These are phyloP conservation scores for Avena insularis DNA, from an alignment of 176 grass and related monocot genomes.

Conservation along the genomic window DNA sequence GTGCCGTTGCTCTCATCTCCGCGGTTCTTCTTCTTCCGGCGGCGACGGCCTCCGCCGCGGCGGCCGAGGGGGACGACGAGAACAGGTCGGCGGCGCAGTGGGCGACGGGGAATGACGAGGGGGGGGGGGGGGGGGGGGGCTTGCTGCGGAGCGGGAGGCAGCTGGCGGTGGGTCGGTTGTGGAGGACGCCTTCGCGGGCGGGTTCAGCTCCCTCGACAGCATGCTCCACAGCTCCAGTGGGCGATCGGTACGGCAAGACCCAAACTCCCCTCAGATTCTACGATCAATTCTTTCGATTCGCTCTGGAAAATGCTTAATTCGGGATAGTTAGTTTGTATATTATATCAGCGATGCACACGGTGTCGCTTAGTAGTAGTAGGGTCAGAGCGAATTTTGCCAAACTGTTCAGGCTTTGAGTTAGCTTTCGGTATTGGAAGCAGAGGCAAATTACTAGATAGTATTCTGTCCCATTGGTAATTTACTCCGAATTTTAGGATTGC, in stretches of 20 bases:
- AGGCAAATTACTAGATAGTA: background rate
- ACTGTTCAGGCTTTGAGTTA: background rate
- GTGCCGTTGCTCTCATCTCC: background rate
- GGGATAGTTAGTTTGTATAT: background rate
- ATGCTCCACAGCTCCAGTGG: conserved; percentile 77
- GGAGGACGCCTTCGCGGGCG: conserved; percentile 76
- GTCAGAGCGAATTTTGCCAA: background rate
- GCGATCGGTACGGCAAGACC: conserved; percentile 65
- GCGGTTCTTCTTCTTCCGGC: background rate
- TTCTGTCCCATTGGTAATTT: background rate
- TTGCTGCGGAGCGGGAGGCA: conserved; percentile 33
- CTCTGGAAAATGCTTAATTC: background rate
- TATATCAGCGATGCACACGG: background rate
- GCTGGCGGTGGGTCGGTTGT: conserved; percentile 28
- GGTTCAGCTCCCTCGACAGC: conserved; percentile 87
- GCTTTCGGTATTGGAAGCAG: background rate
- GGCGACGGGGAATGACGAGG: conserved; percentile 56
- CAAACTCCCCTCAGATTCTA: conserved; percentile 11
- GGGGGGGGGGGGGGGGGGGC: conserved; percentile 32
- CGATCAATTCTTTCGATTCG: background rate
- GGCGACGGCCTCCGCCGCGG: background rate
- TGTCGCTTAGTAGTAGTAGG: background rate
- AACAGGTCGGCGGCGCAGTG: conserved; percentile 55
- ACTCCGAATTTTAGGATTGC: background rate
- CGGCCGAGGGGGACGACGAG: conserved; percentile 37